These are phyloP conservation scores for Dothideomycetes sp. DNA, from an alignment of 2,329 filamentous ascomycete genomes.

Conservation along the genomic window DNA sequence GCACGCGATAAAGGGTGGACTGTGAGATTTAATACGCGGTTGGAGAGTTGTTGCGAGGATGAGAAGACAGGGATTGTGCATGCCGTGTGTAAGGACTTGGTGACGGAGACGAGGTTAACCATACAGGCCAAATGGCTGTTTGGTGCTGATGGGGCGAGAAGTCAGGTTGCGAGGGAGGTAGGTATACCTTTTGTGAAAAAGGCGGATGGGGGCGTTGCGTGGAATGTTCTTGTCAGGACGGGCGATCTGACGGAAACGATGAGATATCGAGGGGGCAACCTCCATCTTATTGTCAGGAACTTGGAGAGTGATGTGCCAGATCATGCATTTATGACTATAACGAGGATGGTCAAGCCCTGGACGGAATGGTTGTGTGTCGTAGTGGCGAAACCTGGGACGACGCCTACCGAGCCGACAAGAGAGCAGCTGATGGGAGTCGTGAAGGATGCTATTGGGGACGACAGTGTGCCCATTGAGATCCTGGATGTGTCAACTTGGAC, in stretches of 20 bases:
- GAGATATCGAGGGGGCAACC: constrained; percentile 41
- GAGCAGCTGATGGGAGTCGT: constrained; percentile 38
- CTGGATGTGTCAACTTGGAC: constrained; percentile 46
- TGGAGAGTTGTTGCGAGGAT: constrained; percentile 17
- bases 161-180: constrained; percentile 34
- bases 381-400: constrained; percentile 30
- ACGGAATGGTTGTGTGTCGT: constrained; percentile 46
- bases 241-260: constrained; percentile 42
- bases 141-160: constrained; percentile 45
- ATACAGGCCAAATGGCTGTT: constrained; percentile 47
- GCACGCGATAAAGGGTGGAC: too few species aligned
- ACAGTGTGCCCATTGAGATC: constrained; percentile 39
- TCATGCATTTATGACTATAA: constrained; percentile 40
- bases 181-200: constrained; percentile 33
- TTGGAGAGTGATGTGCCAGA: constrained; percentile 37
- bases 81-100: constrained; percentile 24
- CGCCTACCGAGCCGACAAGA: constrained; percentile 28
- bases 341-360: constrained; percentile 54
- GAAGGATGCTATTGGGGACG: constrained; percentile 44
- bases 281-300: constrained; percentile 50
- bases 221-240: constrained; percentile 39
- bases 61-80: constrained; percentile 26
- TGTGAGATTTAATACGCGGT: too few species aligned
- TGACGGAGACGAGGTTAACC: constrained; percentile 28
- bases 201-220: constrained; percentile 35